A percentile compares a stretch with the other conserved stretches of the same genome.
Conservation (phyloP, 169 alveolate species). For the Babesia microti region DNA sequence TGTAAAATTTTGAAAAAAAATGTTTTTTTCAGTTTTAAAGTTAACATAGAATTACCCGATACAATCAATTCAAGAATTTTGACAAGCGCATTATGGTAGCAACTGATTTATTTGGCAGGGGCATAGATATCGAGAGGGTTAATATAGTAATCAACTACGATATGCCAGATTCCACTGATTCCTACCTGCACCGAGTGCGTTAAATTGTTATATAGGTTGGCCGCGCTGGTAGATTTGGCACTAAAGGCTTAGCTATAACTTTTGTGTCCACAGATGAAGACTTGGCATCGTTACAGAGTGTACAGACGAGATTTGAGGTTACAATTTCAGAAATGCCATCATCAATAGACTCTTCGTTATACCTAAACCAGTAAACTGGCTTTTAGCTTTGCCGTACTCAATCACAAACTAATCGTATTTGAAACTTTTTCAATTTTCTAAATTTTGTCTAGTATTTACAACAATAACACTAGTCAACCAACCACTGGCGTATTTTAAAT, state of each 20-base stretch:
- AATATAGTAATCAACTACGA: conserved; percentile 98
- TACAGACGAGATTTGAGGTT: conserved; percentile 94
- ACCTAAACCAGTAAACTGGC: conserved; percentile 55
- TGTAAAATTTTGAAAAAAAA: conserved; percentile 9
- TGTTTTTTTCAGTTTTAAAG: conserved; percentile 4
- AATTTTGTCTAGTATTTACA: too few relatives aligned
- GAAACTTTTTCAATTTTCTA: not conserved
- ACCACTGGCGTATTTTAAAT: too few relatives aligned
- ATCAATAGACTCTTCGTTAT: conserved; percentile 79
- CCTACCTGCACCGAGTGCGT: conserved; percentile 71
- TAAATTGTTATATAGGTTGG: conserved; percentile 73
- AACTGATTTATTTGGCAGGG: conserved; percentile 99
- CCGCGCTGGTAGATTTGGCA: conserved; percentile 99
- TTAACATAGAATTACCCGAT: conserved; percentile 79
- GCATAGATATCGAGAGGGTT: conserved; percentile 98
- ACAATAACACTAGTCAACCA: too few relatives aligned
- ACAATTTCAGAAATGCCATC: conserved; percentile 93
- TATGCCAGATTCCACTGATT: conserved; percentile 87
- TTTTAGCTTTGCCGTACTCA: conserved; percentile 5
- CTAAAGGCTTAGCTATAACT: conserved; percentile 98
- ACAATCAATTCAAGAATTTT: conserved; percentile 91
- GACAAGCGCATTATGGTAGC: conserved; percentile 98
- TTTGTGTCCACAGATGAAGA: conserved; percentile 88
- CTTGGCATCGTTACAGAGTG: conserved; percentile 85
- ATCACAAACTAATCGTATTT: not conserved